Base-by-base conservation (phyloP, 805 yeast species). In the Helenozyma baotianmanensis region DNA sequence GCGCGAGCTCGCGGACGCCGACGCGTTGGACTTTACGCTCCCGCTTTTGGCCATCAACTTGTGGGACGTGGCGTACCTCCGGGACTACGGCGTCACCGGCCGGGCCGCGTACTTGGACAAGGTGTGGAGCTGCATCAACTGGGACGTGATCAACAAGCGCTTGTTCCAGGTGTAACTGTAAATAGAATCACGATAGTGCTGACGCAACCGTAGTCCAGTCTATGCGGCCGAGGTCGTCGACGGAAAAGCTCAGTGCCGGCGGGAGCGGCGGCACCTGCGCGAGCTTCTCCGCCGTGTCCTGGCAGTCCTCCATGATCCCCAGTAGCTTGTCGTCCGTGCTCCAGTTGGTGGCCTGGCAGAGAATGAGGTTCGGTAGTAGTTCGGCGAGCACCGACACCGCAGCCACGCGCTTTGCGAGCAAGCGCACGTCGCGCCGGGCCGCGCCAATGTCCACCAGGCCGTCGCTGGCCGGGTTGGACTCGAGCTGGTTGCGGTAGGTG, bases 51-150 rank as follows among this genome's bases (percentile, higher is more conserved):
- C 79, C 31, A 70, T 88, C 43, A 86, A 80, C 58, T 71, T 83
- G 45, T 89, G 97, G 96, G 95, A 90, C 56, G 76, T 79, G 43
- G 86, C 96, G n/a, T 92, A 81, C 57, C 50, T 87, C 27, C 64
- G 74, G 17, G 97, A 92, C 59, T 90, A 81, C 60, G 96, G 97
- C 29, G 71, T 85, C 32, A 65, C 58, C 32, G 94, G 92, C 15
- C 82, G 81, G 62, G 66, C 74, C 27, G 67, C 72, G 33, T 92
- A 83, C 59, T 70, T 92, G 45, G 74, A 74, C 40, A 80, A 80
- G 42, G 79, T 80, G 51, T 80, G 95, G 78, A 74, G 78, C 32
- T 70, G 86, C 44, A 72, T 89, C 39, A 80, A 90, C 62, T 92
- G 98, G 98, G 71, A 76, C 31, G 79, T 80, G 25, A 71, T 82